Evolutionary conservation across 108 stramenopile species (phyloP).

Genomic region (Conticribra guillardii): DNA sequence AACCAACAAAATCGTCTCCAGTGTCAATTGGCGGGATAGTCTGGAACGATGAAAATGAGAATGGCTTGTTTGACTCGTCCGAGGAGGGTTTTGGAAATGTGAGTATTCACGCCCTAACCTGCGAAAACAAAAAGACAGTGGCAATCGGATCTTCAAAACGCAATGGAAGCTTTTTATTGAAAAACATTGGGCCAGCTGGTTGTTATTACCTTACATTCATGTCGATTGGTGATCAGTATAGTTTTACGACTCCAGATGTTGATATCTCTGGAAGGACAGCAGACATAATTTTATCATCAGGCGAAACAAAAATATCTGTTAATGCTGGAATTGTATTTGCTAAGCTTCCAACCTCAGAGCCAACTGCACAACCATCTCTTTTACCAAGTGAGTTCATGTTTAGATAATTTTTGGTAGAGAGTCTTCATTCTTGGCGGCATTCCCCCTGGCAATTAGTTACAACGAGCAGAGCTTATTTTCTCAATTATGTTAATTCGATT

Average conservation of each 20-base stretch:
- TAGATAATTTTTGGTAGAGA: too few species aligned
- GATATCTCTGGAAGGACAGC: background rate
- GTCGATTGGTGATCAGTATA: background rate
- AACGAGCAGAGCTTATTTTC: too few species aligned
- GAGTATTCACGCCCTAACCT: background rate
- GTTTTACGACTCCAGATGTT: background rate
- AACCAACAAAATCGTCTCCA: background rate
- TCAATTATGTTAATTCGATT: too few species aligned
- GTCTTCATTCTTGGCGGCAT: too few species aligned
- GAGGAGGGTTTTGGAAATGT: background rate
- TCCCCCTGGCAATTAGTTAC: too few species aligned
- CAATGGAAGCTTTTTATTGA: background rate
- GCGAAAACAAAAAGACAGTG: background rate
- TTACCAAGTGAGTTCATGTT: too few species aligned
- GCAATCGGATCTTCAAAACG: background rate
- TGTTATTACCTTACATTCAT: background rate
- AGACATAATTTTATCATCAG: background rate
- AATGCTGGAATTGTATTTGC: background rate
- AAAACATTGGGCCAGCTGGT: background rate
- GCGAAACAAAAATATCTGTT: background rate
- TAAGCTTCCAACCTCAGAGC: background rate
- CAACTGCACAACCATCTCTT: background rate
- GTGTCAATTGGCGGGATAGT: background rate
- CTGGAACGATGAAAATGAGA: background rate
- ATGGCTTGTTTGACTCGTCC: background rate